Conservation (phyloP, 179 eudicot species). For the Gypsophila paniculata region DNA sequence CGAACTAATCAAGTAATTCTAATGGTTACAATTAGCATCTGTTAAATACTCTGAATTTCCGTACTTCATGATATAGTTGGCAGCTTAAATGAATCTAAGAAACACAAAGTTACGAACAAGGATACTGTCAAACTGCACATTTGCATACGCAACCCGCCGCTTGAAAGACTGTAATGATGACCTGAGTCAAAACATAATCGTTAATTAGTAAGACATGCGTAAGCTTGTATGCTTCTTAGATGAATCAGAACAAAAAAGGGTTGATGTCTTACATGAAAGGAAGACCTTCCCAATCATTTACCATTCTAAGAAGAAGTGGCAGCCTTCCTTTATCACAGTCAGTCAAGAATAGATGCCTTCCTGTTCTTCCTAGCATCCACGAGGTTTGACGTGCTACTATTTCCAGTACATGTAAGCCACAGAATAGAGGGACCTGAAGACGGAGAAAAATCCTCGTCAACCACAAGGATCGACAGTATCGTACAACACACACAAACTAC, state of each 20-base stretch:
- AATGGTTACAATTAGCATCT: background rate
- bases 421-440: slow-evolving; percentile 65
- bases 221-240: slow-evolving; percentile 4
- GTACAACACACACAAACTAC: background rate
- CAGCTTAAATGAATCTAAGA: background rate
- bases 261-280: slow-evolving; percentile 56
- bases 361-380: slow-evolving; percentile 67
- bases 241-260: background rate
- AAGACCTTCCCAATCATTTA: slow-evolving; percentile 52
- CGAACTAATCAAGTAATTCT: background rate
- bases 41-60: background rate
- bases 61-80: background rate
- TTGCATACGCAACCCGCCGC: slow-evolving; percentile 78
- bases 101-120: slow-evolving; percentile 24
- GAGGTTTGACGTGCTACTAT: slow-evolving; percentile 51
- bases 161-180: slow-evolving; percentile 75
- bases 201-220: background rate
- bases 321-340: slow-evolving; percentile 58
- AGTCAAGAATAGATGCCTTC: slow-evolving; percentile 57
- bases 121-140: slow-evolving; percentile 91
- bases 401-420: slow-evolving; percentile 65
- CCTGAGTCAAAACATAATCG: slow-evolving; percentile 36
- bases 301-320: slow-evolving; percentile 83
- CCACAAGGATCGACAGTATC: background rate
- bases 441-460: background rate